Base-by-base conservation (phyloP, 495 filamentous ascomycete genomes). In the Bacidia rubella region DNA sequence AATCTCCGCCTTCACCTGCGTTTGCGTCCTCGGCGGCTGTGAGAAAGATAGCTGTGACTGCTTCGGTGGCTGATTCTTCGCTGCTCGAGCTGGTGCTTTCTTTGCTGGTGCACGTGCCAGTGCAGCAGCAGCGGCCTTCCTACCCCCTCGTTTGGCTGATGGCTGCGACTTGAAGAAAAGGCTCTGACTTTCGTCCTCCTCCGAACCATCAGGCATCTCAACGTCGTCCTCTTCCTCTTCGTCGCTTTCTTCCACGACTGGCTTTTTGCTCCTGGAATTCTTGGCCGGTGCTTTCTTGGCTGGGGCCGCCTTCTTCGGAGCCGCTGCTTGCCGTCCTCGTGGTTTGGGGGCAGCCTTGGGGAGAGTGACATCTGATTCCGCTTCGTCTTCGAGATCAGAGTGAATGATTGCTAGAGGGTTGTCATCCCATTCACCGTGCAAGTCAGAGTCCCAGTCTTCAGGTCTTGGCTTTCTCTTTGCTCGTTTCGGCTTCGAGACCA, bases 351-450 rank as follows among this genome's bases (percentile, higher is more conserved):
- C 61, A 17, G 73, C 51, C 25, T 68, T 53, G 51, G 66, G 66
- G 24, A 21, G 61, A 63, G 12, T 67, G 56, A 47, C 2, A 44
- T 57, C 45, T 52, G 60, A 47, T 51, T 70, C 65, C 55, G 65
- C 66, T 54, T 70, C 66, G 19, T 74, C 71, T 57, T 77, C 67
- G 50, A 69, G 66, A 29, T 62, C 64, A 2, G 73, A 74, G 54
- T 69, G 70, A 35, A 77, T 71, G n/a, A 84, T 66, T 11, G 86
- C 86, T 0, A 78, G 79, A 0, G 83, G 79, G 51, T 88, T 78
- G 53, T 92, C 84, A 41, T 79, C 80, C 92, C 92, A 97, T 26
- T 71, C 65, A 32, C 93, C 92, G 50, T 95, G 82, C 32, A 86
- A 63, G 54, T 97, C 90, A 2, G 76, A 81, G 62, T 96, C 86